These are phyloP conservation scores for Echeveria elegans DNA, from an alignment of 164 flowering plant genomes.

Conservation along the genomic window DNA sequence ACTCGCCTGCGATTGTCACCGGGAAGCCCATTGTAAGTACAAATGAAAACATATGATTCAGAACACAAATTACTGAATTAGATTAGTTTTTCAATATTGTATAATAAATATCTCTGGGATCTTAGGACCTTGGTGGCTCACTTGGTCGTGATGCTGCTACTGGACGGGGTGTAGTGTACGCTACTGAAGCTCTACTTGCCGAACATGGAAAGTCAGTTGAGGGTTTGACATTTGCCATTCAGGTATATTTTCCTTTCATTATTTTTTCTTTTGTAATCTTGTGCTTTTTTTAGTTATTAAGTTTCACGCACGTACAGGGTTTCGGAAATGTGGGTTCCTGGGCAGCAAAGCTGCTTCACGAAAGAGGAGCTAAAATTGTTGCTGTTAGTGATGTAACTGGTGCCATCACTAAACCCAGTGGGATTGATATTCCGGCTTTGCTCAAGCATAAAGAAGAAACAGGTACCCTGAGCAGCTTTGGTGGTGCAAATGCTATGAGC, in stretches of 20 bases:
- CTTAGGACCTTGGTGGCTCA: constrained; percentile 57
- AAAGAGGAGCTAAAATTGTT: constrained; percentile 63
- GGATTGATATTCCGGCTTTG: constrained; percentile 50
- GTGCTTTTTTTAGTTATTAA: not conserved
- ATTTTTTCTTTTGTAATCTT: not conserved
- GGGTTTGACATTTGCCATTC: constrained; percentile 19
- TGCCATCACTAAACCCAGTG: constrained; percentile 47
- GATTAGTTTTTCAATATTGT: not conserved
- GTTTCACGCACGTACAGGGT: constrained; percentile 29
- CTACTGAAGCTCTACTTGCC: constrained; percentile 29
- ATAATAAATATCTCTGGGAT: not conserved
- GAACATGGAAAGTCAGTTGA: constrained; percentile 20
- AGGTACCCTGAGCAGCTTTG: constrained; percentile 36
- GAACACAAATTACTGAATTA: not conserved
- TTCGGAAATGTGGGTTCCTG: constrained; percentile 84
- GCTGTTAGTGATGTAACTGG: constrained; percentile 80
- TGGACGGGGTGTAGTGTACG: constrained; percentile 46
- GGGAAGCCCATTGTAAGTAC: constrained; percentile 74
- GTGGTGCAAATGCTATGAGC: constrained; percentile 57
- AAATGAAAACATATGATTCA: too few relatives aligned
- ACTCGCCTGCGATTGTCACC: constrained; percentile 79
- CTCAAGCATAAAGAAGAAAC: constrained; percentile 42
- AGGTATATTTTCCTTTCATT: constrained; percentile 6
- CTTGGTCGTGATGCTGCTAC: constrained; percentile 60
- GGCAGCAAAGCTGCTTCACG: constrained; percentile 64